Evolutionary conservation across 2,329 filamentous ascomycete species (phyloP).

Genomic region (Pseudocercospora eumusae): DNA sequence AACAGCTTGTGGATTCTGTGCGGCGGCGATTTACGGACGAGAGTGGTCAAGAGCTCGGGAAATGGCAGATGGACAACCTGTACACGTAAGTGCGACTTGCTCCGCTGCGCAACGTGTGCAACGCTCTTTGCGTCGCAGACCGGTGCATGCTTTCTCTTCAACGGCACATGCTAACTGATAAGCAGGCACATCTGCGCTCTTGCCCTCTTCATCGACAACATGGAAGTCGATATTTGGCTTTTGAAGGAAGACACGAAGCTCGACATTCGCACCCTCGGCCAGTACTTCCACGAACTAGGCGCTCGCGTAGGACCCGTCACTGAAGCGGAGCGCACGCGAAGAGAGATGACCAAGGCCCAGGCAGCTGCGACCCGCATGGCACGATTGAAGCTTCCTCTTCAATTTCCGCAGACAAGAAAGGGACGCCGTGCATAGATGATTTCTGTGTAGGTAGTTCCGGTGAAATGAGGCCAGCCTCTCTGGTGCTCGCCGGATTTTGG

Average conservation of each 20-base stretch:
- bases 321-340: slow-evolving; percentile 49
- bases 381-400: slow-evolving; percentile 72
- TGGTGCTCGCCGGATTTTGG: background rate
- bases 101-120: too few species aligned
- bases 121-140: too few species aligned
- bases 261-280: slow-evolving; percentile 67
- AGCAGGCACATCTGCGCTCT: slow-evolving; percentile 67
- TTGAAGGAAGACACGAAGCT: slow-evolving; percentile 71
- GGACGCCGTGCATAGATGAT: slow-evolving; percentile 10
- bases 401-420: slow-evolving; percentile 67
- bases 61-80: slow-evolving; percentile 70
- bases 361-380: slow-evolving; percentile 64
- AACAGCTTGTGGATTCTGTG: slow-evolving; percentile 65
- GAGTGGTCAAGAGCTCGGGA: slow-evolving; percentile 62
- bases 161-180: background rate
- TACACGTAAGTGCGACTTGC: slow-evolving; percentile 51
- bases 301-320: slow-evolving; percentile 58
- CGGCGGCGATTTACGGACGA: slow-evolving; percentile 67
- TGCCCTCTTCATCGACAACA: slow-evolving; percentile 71
- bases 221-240: slow-evolving; percentile 68
- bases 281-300: slow-evolving; percentile 76
- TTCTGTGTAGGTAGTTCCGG: background rate
- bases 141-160: background rate
- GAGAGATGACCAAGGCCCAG: slow-evolving; percentile 62
- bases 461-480: background rate